Evolutionary conservation across 1,284 basidiomycete species (phyloP), one percentile per base, ranked within the genome.

Genomic region (Ceratobasidium sp.): DNA sequence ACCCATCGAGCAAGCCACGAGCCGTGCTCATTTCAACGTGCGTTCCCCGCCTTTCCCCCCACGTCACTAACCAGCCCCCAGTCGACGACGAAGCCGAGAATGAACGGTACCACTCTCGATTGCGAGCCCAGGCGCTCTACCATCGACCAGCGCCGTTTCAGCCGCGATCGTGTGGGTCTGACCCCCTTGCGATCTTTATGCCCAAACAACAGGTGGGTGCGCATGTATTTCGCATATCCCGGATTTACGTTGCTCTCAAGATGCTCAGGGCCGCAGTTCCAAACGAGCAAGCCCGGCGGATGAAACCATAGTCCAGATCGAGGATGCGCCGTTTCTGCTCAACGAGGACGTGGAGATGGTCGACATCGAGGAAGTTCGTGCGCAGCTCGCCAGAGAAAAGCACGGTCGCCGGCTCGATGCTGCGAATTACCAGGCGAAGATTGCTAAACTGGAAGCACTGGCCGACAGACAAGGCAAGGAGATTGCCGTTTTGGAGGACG

Each of bases 191-290:
- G 8, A 22, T 32, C 15, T 65, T 40, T 27, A 52, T 22, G 49
- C 38, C 62, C 7, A 65, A 43, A 5, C 20, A 47, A 6, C 34
- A 50, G 47, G 49, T 52, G 62, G 7, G 47, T 35, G 35, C 53
- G 49, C 62, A 65, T 65, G 42, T 32, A 65, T 65, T 8, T 53
- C n/a, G n/a, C n/a, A n/a, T n/a, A n/a, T n/a, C n/a, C n/a, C n/a
- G n/a, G n/a, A n/a, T n/a, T n/a, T n/a, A n/a, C n/a, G n/a, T n/a
- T n/a, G n/a, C n/a, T n/a, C n/a, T n/a, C n/a, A n/a, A n/a, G n/a
- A n/a, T n/a, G n/a, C n/a, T n/a, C n/a, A n/a, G n/a, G n/a, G n/a
- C n/a, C n/a, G n/a, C n/a, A n/a, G n/a, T n/a, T n/a, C n/a, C n/a
- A n/a, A n/a, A n/a, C n/a, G n/a, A n/a, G n/a, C n/a, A n/a, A n/a